Evolutionary conservation across 306 rosid species (phyloP).

Genomic region (Aeschynomene evenia): DNA sequence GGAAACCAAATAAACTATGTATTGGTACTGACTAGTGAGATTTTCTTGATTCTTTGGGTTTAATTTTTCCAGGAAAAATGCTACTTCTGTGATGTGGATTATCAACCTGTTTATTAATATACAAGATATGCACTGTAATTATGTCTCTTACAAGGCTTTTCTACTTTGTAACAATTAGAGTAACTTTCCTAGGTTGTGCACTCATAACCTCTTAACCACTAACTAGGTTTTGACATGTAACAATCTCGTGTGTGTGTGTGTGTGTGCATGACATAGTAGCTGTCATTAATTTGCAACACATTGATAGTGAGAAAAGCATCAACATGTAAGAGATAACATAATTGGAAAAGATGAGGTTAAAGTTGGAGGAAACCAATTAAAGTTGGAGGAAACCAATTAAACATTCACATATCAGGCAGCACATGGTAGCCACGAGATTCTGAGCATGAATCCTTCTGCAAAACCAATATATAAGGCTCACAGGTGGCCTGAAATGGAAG

Average conservation of each 20-base stretch:
- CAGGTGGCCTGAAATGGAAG: conserved; percentile 50
- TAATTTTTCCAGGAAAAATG: background rate
- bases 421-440: conserved; percentile 47
- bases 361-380: conserved; percentile 39
- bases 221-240: conserved; percentile 12
- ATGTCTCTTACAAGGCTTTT: conserved; percentile 6
- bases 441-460: conserved; percentile 47
- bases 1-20: background rate
- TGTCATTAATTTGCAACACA: conserved; percentile 23
- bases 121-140: conserved; percentile 2
- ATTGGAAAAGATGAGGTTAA: conserved; percentile 27
- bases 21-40: background rate
- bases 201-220: conserved; percentile 11
- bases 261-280: background rate
- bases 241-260: background rate
- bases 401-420: conserved; percentile 43
- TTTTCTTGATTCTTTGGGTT: background rate
- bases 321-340: conserved; percentile 22
- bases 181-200: conserved; percentile 12
- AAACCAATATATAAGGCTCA: conserved; percentile 53
- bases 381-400: conserved; percentile 38
- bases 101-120: background rate
- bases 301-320: conserved; percentile 30
- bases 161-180: background rate
- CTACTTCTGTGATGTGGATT: background rate